phyloP scores from a whole-genome alignment of 495 filamentous ascomycete species.

The Bathelium albidoporum region DNA sequence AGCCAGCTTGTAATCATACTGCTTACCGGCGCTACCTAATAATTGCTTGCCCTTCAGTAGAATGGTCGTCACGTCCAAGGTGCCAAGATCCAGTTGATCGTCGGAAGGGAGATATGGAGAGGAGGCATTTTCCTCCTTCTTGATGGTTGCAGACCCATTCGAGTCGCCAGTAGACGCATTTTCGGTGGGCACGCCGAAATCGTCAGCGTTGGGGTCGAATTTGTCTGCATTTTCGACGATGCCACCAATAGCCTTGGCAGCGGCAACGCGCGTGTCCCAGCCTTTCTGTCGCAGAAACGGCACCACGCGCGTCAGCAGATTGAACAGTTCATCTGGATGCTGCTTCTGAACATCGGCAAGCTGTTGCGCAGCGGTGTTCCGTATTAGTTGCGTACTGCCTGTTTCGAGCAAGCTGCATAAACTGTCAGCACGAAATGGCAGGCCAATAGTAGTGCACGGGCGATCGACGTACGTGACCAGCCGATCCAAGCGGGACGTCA shows the following conservation, averaged over 20 bases:
- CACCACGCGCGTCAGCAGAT: slow-evolving; percentile 87
- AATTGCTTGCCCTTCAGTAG: slow-evolving; percentile 72
- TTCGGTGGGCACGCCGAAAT: slow-evolving; percentile 39
- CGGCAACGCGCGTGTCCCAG: slow-evolving; percentile 89
- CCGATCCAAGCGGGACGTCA: slow-evolving; percentile 56
- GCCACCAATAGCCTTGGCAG: slow-evolving; percentile 83
- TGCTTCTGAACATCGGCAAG: slow-evolving; percentile 94
- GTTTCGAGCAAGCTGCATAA: slow-evolving; percentile 75
- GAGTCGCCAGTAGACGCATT: slow-evolving; percentile 17
- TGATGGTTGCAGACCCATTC: slow-evolving; percentile 13
- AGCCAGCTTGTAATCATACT: slow-evolving; percentile 72
- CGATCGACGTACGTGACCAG: slow-evolving; percentile 73
- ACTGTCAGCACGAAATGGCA: slow-evolving; percentile 7
- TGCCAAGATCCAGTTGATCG: slow-evolving; percentile 58
- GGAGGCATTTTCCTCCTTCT: slow-evolving; percentile 29
- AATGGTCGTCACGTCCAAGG: slow-evolving; percentile 67
- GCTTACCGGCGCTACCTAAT: slow-evolving; percentile 70
- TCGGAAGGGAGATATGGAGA: slow-evolving; percentile 30
- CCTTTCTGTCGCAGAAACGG: slow-evolving; percentile 85
- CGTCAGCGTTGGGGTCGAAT: slow-evolving; percentile 70
- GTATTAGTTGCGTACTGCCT: slow-evolving; percentile 85
- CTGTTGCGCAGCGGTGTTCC: slow-evolving; percentile 92
- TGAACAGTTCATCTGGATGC: slow-evolving; percentile 94
- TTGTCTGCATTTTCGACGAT: slow-evolving; percentile 80
- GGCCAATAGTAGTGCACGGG: slow-evolving; percentile 9